A percentile compares a stretch with the other conserved stretches of the same genome.
These are phyloP conservation scores for Fusarium torreyae DNA, from an alignment of 2,329 filamentous ascomycete genomes.

Conservation along the genomic window DNA sequence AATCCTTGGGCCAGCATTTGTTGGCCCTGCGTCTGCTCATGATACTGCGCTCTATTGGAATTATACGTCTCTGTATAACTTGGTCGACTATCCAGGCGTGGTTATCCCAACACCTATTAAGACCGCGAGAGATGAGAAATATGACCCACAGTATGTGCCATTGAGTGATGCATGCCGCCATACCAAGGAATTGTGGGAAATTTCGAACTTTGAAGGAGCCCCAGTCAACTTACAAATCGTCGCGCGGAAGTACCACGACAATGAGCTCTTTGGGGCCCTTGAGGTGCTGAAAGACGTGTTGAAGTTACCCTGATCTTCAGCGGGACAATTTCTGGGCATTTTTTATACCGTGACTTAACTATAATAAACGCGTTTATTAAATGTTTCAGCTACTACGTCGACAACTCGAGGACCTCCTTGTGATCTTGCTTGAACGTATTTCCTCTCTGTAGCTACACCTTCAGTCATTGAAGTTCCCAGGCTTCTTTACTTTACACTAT, in stretches of 20 bases:
- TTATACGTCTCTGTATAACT: slow-evolving; percentile 76
- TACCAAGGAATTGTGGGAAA: slow-evolving; percentile 9
- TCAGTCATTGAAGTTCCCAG: no score
- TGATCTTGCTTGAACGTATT: no score
- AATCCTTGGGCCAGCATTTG: slow-evolving; percentile 10
- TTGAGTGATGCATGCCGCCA: slow-evolving; percentile 5
- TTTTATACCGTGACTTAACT: no score
- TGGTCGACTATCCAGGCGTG: slow-evolving; percentile 74
- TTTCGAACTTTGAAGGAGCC: not conserved
- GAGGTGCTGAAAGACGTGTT: not conserved
- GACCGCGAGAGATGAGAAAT: slow-evolving; percentile 19
- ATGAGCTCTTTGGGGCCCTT: slow-evolving; percentile 7
- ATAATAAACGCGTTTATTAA: no score
- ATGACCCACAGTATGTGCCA: not conserved
- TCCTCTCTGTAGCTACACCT: no score
- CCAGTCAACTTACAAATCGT: slow-evolving; percentile 22
- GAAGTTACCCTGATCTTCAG: not conserved
- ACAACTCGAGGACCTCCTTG: no score
- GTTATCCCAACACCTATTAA: slow-evolving; percentile 66
- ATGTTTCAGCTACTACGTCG: no score
- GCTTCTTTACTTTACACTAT: no score
- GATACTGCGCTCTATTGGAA: slow-evolving; percentile 66
- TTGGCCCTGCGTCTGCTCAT: slow-evolving; percentile 14
- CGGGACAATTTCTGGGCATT: no score
- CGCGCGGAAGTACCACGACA: slow-evolving; percentile 11